A percentile compares a stretch with the other conserved stretches of the same genome.
These are phyloP conservation scores for Colletotrichum sublineola DNA, from an alignment of 2,329 filamentous ascomycete species.

Conservation along the genomic window DNA sequence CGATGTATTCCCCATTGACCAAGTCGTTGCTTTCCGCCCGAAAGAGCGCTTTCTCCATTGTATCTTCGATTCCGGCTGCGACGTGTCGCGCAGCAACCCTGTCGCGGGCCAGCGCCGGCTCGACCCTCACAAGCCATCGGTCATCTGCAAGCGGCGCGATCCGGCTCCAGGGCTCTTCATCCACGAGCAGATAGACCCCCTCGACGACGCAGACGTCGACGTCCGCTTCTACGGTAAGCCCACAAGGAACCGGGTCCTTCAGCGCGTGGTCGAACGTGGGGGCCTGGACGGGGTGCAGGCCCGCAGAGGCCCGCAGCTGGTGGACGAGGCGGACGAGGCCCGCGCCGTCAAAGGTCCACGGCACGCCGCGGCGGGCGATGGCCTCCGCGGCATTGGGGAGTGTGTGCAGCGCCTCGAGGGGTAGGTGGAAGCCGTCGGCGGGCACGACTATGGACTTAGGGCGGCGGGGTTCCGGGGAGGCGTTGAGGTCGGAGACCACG, in stretches of 20 bases:
- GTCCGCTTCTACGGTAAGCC: slow-evolving; percentile 14
- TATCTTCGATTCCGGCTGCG: slow-evolving; percentile 47
- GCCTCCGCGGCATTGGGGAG: slow-evolving; percentile 46
- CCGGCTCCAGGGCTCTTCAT: slow-evolving; percentile 60
- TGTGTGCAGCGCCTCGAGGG: slow-evolving; percentile 43
- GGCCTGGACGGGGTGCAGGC: slow-evolving; percentile 44
- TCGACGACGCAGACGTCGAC: slow-evolving; percentile 56
- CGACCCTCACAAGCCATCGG: slow-evolving; percentile 49
- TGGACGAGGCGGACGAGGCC: slow-evolving; percentile 45
- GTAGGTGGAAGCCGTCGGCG: slow-evolving; percentile 50
- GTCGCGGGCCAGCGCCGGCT: slow-evolving; percentile 43
- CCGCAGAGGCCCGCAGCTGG: slow-evolving; percentile 41
- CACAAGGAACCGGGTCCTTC: slow-evolving; percentile 57
- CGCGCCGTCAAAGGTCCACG: slow-evolving; percentile 50
- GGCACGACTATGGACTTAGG: slow-evolving; percentile 27
- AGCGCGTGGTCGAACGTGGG: slow-evolving; percentile 66
- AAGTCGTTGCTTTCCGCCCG: slow-evolving; percentile 49
- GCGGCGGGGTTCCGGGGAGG: slow-evolving; percentile 13
- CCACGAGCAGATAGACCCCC: slow-evolving; percentile 62
- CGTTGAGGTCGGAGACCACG: slow-evolving; percentile 41
- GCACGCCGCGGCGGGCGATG: slow-evolving; percentile 48
- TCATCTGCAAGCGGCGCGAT: slow-evolving; percentile 63
- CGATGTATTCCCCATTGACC: slow-evolving; percentile 46
- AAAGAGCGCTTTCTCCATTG: slow-evolving; percentile 43
- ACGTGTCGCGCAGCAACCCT: slow-evolving; percentile 47